Evolutionary conservation across 495 filamentous ascomycete species (phyloP).

Genomic region (Penicillium paradoxum): DNA sequence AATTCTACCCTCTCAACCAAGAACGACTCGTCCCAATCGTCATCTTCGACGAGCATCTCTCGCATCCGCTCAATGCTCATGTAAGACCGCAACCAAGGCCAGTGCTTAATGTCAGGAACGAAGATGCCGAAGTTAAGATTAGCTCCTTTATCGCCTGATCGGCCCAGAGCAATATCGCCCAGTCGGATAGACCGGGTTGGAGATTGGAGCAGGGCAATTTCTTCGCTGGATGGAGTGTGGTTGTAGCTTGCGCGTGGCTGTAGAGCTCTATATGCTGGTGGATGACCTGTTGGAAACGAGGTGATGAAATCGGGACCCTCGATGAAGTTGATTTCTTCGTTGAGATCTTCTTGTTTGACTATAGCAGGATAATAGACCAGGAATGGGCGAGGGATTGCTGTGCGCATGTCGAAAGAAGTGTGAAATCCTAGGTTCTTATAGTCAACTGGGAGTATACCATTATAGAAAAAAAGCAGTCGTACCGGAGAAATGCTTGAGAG

Average conservation of each 20-base stretch:
- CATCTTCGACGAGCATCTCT: slow-evolving; percentile 26
- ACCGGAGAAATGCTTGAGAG: slow-evolving; percentile 34
- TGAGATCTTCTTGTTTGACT: slow-evolving; percentile 19
- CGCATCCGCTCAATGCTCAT: slow-evolving; percentile 34
- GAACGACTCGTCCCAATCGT: slow-evolving; percentile 34
- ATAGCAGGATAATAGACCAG: slow-evolving; percentile 33
- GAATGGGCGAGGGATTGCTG: slow-evolving; percentile 25
- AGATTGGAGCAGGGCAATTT: neutral
- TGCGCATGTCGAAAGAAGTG: slow-evolving; percentile 24
- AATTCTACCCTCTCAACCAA: slow-evolving; percentile 47
- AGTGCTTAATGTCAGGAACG: slow-evolving; percentile 30
- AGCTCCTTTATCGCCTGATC: slow-evolving; percentile 48
- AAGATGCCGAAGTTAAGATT: slow-evolving; percentile 50
- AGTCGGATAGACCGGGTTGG: slow-evolving; percentile 18
- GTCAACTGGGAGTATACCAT: neutral
- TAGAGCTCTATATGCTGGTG: slow-evolving; percentile 11
- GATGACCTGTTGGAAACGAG: slow-evolving; percentile 15
- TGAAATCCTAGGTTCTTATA: slow-evolving; percentile 20
- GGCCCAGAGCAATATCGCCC: slow-evolving; percentile 36
- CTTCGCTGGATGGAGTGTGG: neutral
- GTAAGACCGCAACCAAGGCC: slow-evolving; percentile 41
- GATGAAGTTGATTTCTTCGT: slow-evolving; percentile 22
- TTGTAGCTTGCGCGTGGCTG: slow-evolving; percentile 19
- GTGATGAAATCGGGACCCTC: neutral
- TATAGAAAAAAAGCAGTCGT: neutral